A percentile compares a stretch with the other conserved stretches of the same genome.
Conservation (phyloP, 306 rosid genomes). For the Trifolium dubium region DNA sequence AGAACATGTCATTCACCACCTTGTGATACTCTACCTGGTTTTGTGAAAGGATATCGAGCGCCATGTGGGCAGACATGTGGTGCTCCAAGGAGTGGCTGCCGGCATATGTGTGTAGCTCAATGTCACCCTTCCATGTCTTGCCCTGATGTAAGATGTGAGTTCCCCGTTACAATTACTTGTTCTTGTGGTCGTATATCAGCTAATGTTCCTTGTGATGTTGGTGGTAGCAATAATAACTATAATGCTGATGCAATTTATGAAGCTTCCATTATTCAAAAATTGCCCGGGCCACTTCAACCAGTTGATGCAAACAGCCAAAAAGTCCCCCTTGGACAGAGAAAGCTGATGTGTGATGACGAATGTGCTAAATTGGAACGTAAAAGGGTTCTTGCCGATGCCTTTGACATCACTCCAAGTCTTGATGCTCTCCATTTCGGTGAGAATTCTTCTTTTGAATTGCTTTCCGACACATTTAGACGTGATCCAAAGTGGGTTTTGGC, state of each 20-base stretch:
- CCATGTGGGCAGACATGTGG: constrained; percentile 95
- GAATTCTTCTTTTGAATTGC: constrained; percentile 62
- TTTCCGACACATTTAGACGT: constrained; percentile 68
- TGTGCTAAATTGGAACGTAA: constrained; percentile 86
- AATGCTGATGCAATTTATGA: constrained; percentile 59
- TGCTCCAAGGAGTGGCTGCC: constrained; percentile 85
- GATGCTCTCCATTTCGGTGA: constrained; percentile 84
- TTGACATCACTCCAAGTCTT: constrained; percentile 74
- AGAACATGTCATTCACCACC: constrained; percentile 78
- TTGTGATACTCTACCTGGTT: constrained; percentile 54
- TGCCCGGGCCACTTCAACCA: constrained; percentile 69
- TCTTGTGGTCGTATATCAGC: constrained; percentile 74
- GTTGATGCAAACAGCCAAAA: constrained; percentile 62
- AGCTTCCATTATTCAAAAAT: constrained; percentile 66
- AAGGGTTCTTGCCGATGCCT: constrained; percentile 86
- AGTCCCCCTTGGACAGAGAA: constrained; percentile 78
- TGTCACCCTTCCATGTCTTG: constrained; percentile 85
- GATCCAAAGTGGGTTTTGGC: constrained; percentile 87
- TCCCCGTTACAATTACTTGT: constrained; percentile 73
- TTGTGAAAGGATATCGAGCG: constrained; percentile 49
- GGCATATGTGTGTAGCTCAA: constrained; percentile 76
- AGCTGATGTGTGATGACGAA: constrained; percentile 78
- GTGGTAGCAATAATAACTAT: constrained; percentile 54
- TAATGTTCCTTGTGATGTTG: constrained; percentile 82
- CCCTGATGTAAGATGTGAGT: constrained; percentile 71